A percentile compares a stretch with the other conserved stretches of the same genome.
These are phyloP conservation scores for Solioccasus polychromus DNA, from an alignment of 768 basidiomycete genomes.

Conservation along the genomic window DNA sequence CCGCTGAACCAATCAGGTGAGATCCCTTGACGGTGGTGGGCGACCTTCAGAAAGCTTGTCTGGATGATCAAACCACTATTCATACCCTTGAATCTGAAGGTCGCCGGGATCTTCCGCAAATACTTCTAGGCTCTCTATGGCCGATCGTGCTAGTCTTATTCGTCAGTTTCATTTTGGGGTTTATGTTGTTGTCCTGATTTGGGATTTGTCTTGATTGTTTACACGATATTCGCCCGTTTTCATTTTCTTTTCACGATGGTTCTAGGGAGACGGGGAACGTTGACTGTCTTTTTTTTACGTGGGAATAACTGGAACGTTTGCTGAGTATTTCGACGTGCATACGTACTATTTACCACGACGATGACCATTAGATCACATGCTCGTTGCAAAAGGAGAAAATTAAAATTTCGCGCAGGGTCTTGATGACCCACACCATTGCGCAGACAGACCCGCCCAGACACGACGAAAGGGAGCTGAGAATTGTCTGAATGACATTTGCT, in stretches of 20 bases:
- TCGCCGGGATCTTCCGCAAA: conserved; percentile 46
- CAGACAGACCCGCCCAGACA: too few relatives aligned
- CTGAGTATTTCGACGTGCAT: conserved; percentile 3
- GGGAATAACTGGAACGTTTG: conserved; percentile 14
- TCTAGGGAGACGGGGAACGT: neutral
- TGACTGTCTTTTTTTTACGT: conserved; percentile 12
- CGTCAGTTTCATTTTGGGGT: conserved; percentile 22
- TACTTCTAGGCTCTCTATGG: conserved; percentile 32
- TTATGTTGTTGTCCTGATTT: conserved; percentile 20
- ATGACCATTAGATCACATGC: neutral
- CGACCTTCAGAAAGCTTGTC: conserved; percentile 44
- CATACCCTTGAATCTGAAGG: conserved; percentile 43
- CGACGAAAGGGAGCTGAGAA: too few relatives aligned
- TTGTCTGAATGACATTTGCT: too few relatives aligned
- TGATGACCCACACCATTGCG: too few relatives aligned
- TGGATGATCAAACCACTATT: conserved; percentile 41
- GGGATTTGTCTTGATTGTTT: conserved; percentile 13
- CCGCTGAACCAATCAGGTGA: conserved; percentile 9
- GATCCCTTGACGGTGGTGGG: conserved; percentile 47
- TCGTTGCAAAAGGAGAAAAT: neutral
- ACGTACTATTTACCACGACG: conserved; percentile 16
- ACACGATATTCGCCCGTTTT: conserved; percentile 14
- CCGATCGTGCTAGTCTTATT: conserved; percentile 24
- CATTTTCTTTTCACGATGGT: too few relatives aligned
- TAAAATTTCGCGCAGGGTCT: too few relatives aligned